phyloP scores from a whole-genome alignment of 331 rosid genomes.

The Acacia concinna region DNA sequence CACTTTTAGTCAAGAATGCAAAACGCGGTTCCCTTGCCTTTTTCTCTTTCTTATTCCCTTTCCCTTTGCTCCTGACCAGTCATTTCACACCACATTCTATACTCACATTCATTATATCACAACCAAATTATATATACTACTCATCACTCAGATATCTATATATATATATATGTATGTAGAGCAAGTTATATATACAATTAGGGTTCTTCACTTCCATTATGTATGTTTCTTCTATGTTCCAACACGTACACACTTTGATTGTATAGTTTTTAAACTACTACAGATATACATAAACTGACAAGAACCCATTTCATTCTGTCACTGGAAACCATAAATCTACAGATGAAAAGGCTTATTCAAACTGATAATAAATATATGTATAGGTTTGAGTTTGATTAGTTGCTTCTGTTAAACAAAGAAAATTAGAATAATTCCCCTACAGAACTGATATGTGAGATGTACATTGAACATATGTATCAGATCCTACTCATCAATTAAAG shows the following conservation, averaged over 20 bases:
- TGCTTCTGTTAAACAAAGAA: background rate
- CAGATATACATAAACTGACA: slow-evolving; percentile 27
- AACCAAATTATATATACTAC: background rate
- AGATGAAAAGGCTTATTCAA: background rate
- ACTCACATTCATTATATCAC: background rate
- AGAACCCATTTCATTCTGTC: slow-evolving; percentile 15
- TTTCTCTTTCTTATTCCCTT: slow-evolving; percentile 77
- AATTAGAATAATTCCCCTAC: background rate
- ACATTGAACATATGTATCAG: background rate
- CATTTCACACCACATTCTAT: slow-evolving; percentile 32
- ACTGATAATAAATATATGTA: background rate
- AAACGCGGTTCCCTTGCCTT: slow-evolving; percentile 74
- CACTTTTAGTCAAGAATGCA: slow-evolving; percentile 94
- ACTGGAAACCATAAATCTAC: slow-evolving; percentile 9
- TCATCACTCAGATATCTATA: background rate
- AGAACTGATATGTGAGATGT: background rate
- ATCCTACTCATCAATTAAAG: background rate
- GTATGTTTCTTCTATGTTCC: background rate
- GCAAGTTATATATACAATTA: slow-evolving; percentile 1
- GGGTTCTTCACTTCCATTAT: slow-evolving; percentile 26
- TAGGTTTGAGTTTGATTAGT: background rate
- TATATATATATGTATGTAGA: too few species aligned
- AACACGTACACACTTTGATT: slow-evolving; percentile 8
- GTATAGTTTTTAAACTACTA: background rate
- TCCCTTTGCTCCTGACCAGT: slow-evolving; percentile 54